Conservation (phyloP, 1,284 basidiomycete species). For the Cerrena zonata region DNA sequence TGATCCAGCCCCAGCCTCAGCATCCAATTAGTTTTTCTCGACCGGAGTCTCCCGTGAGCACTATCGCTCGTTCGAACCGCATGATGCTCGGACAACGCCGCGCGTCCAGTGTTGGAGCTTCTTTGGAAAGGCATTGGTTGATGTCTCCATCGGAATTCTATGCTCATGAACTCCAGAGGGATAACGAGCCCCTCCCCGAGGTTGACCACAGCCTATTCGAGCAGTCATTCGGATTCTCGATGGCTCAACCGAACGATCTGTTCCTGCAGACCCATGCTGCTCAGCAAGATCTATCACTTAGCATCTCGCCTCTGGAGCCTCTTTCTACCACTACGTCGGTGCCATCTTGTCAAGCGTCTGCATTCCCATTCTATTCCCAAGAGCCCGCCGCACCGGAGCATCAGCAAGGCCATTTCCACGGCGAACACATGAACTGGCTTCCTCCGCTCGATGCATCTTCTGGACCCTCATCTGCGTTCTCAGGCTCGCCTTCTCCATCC, state of each 20-base stretch:
- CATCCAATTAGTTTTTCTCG: slow-evolving; percentile 23
- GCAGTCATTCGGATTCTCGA: slow-evolving; percentile 33
- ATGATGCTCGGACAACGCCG: slow-evolving; percentile 35
- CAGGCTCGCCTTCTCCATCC: slow-evolving; percentile 40
- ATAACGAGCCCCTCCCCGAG: slow-evolving; percentile 45
- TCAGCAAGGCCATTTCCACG: not conserved
- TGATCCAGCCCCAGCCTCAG: not conserved
- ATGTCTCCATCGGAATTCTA: slow-evolving; percentile 14
- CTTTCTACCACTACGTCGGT: slow-evolving; percentile 2
- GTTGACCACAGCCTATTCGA: slow-evolving; percentile 48
- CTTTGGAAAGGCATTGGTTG: slow-evolving; percentile 18
- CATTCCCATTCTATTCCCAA: slow-evolving; percentile 7
- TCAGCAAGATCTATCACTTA: slow-evolving; percentile 18
- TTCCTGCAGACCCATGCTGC: slow-evolving; percentile 13
- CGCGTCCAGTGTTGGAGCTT: slow-evolving; percentile 35
- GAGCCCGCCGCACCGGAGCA: not conserved
- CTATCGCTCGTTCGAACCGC: slow-evolving; percentile 38
- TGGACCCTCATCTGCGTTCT: slow-evolving; percentile 38
- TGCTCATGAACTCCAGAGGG: slow-evolving; percentile 30
- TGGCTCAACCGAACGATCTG: slow-evolving; percentile 9
- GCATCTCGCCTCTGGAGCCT: slow-evolving; percentile 28
- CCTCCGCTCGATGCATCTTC: slow-evolving; percentile 16
- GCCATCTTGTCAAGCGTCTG: slow-evolving; percentile 8
- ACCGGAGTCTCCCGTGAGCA: slow-evolving; percentile 38
- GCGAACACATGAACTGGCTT: not conserved